Percentiles rank a stretch among this genome's conserved stretches.
Conservation (phyloP, 805 yeast species). For the Kluyveromyces nonfermentans region DNA sequence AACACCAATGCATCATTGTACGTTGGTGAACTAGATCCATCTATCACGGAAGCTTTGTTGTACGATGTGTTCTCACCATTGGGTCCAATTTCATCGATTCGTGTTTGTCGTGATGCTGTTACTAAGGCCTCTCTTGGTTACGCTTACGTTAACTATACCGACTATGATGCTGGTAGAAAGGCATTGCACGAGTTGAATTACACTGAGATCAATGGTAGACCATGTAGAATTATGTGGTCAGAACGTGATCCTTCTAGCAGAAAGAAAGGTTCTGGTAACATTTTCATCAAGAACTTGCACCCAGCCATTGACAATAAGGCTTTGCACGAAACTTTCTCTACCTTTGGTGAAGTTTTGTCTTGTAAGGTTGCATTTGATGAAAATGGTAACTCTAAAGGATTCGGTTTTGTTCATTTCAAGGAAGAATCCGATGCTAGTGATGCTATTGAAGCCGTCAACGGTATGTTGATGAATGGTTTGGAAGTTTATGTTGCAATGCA, state of each 20-base stretch:
- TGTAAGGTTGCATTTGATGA: conserved; percentile 96
- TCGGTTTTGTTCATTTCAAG: conserved; percentile 96
- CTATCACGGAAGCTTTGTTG: conserved; percentile 88
- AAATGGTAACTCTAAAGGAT: conserved; percentile 85
- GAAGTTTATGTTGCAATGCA: conserved; percentile 96
- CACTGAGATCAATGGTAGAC: conserved; percentile 84
- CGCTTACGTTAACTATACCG: conserved; percentile 95
- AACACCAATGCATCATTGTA: conserved; percentile 77
- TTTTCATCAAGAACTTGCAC: conserved; percentile 96
- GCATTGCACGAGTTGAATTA: conserved; percentile 96
- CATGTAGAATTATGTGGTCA: conserved; percentile 99
- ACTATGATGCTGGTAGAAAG: conserved; percentile 79
- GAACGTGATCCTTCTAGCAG: conserved; percentile 96
- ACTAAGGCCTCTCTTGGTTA: conserved; percentile 95
- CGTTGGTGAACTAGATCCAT: conserved; percentile 93
- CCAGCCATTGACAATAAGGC: conserved; percentile 98
- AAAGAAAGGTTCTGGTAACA: conserved; percentile 92
- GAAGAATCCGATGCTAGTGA: conserved; percentile 84
- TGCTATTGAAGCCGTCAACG: conserved; percentile 95
- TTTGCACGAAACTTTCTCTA: conserved; percentile 93
- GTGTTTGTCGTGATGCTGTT: conserved; percentile 98
- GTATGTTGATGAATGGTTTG: conserved; percentile 94
- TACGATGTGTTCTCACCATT: conserved; percentile 91
- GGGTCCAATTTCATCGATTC: conserved; percentile 92
- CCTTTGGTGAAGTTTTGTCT: conserved; percentile 90